A percentile compares a stretch with the other conserved stretches of the same genome.
phyloP scores from a whole-genome alignment of 768 basidiomycete species.

The Pleurotus tuber-regium region DNA sequence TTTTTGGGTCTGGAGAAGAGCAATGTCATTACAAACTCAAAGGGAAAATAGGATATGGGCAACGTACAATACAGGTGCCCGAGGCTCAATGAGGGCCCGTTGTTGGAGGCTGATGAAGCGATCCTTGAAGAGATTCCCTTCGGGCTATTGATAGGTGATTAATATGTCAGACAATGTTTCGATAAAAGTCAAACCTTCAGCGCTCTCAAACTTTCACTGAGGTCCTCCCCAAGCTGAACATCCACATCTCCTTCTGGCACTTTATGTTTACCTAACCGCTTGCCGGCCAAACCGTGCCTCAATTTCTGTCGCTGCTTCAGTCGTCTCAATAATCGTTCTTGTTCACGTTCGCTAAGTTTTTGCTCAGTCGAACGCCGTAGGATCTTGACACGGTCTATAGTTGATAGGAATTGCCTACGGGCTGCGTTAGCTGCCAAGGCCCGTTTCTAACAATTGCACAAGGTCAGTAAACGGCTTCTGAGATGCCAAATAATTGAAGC shows the following conservation, averaged over 20 bases:
- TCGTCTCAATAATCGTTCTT: conserved; percentile 19
- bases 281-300: conserved; percentile 66
- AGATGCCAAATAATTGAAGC: too few species aligned
- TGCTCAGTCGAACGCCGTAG: conserved; percentile 43
- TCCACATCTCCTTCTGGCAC: conserved; percentile 68
- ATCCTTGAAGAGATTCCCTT: conserved; percentile 91
- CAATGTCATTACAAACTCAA: conserved; percentile 3
- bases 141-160: conserved; percentile 54
- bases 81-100: conserved; percentile 82
- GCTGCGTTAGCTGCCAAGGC: conserved; percentile 56
- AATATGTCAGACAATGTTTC: neutral
- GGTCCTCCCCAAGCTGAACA: conserved; percentile 89
- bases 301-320: conserved; percentile 48
- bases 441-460: conserved; percentile 68
- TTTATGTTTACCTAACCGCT: conserved; percentile 75
- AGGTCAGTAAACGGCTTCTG: too few species aligned
- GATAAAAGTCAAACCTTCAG: conserved; percentile 61
- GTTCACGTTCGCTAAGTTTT: conserved; percentile 36
- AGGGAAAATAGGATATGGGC: neutral
- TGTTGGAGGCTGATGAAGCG: conserved; percentile 87
- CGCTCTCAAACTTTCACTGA: conserved; percentile 78
- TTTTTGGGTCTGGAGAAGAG: conserved; percentile 46
- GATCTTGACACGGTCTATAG: conserved; percentile 53
- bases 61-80: conserved; percentile 72
- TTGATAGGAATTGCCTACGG: conserved; percentile 57